These are phyloP conservation scores for Tuber microsphaerosporum DNA, from an alignment of 495 filamentous ascomycete genomes.

Conservation along the genomic window DNA sequence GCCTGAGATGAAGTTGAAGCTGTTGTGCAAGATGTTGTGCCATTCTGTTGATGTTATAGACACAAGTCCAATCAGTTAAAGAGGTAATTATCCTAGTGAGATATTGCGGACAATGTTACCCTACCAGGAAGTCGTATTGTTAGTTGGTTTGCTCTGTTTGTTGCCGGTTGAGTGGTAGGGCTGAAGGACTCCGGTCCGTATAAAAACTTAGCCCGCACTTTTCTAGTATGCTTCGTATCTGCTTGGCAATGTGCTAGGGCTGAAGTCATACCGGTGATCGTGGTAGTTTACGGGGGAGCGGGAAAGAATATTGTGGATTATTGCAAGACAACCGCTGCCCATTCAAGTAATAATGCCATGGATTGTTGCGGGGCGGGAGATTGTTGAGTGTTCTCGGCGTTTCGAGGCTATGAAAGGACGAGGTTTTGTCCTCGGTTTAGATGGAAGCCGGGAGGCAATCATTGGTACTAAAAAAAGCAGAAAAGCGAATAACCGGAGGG, in stretches of 20 bases:
- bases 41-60: slow-evolving; percentile 5
- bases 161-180: neutral
- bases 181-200: neutral
- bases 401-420: too few species aligned
- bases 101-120: neutral
- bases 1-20: slow-evolving; percentile 2
- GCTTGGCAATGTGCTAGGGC: neutral
- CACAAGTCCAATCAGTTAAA: neutral
- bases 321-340: too few species aligned
- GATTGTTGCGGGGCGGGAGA: too few species aligned
- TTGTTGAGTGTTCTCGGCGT: too few species aligned
- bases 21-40: neutral
- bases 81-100: neutral
- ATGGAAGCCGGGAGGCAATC: too few species aligned
- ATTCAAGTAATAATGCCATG: too few species aligned
- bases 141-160: neutral
- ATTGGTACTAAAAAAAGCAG: too few species aligned
- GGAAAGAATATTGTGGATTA: too few species aligned
- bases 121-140: neutral
- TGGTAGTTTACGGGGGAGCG: too few species aligned
- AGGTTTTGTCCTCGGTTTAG: too few species aligned
- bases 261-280: too few species aligned
- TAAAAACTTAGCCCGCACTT: neutral
- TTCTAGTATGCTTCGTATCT: neutral
- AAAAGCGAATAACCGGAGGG: too few species aligned